Conservation (phyloP, 108 stramenopile species). For the Thalassiosira profunda region DNA sequence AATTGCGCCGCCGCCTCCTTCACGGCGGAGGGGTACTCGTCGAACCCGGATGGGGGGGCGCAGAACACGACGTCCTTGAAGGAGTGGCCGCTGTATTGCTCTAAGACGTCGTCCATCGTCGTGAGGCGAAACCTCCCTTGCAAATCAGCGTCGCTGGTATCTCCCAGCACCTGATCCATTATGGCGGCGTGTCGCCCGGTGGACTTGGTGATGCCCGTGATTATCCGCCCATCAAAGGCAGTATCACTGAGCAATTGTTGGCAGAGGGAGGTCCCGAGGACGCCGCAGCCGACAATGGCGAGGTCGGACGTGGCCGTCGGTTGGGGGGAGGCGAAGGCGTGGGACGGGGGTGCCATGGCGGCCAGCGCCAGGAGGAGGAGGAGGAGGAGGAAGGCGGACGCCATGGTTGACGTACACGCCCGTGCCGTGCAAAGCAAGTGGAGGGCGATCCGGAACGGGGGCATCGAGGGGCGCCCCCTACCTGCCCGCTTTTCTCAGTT, state of each 20-base stretch:
- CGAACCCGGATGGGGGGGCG: constrained; percentile 91
- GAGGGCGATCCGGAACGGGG: too few species aligned
- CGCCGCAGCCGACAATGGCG: constrained; percentile 87
- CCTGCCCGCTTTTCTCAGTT: too few species aligned
- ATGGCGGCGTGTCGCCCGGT: constrained; percentile 65
- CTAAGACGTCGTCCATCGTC: constrained; percentile 51
- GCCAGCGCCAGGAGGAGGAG: too few species aligned
- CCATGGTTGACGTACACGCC: too few species aligned
- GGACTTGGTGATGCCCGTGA: constrained; percentile 86
- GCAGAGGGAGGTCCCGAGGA: constrained; percentile 88
- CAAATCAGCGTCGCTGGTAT: constrained; percentile 18
- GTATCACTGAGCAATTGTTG: constrained; percentile 64
- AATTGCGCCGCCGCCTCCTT: constrained; percentile 45
- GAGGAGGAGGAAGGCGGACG: too few species aligned
- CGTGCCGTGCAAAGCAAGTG: too few species aligned
- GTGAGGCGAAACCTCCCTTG: constrained; percentile 54
- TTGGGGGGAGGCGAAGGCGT: constrained; percentile 16
- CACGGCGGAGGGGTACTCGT: constrained; percentile 79
- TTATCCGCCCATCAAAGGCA: constrained; percentile 43
- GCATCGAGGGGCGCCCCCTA: too few species aligned
- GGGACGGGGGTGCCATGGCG: too few species aligned
- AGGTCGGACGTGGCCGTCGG: constrained; percentile 11
- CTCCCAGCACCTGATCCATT: constrained; percentile 36
- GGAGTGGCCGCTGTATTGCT: not conserved
- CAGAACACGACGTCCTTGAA: constrained; percentile 90